phyloP scores from a whole-genome alignment of 176 grass and related monocot species.

The Rhynchospora breviuscula region DNA sequence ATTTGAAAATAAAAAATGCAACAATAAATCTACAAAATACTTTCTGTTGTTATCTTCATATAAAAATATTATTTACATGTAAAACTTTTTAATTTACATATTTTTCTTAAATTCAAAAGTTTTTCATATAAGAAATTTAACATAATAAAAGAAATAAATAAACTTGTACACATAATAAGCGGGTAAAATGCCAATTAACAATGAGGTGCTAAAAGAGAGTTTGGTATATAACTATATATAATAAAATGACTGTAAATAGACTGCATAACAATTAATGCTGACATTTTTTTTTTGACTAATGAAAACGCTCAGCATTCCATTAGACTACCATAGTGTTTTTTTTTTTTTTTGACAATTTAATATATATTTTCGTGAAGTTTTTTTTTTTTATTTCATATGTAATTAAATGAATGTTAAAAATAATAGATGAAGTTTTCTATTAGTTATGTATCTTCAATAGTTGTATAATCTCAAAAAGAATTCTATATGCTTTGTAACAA shows the following conservation, averaged over 20 bases:
- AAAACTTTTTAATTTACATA: too few species aligned
- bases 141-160: neutral
- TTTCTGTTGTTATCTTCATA: too few species aligned
- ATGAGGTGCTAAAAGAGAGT: neutral
- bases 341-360: neutral
- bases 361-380: neutral
- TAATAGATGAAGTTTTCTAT: neutral
- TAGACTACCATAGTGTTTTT: too few species aligned
- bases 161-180: neutral
- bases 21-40: too few species aligned
- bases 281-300: too few species aligned
- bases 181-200: neutral
- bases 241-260: too few species aligned
- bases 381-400: neutral
- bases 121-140: neutral
- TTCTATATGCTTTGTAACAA: neutral
- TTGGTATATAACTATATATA: neutral
- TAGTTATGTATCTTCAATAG: neutral
- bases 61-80: too few species aligned
- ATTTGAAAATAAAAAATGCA: too few species aligned
- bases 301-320: too few species aligned
- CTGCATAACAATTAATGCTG: too few species aligned
- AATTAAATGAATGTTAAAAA: neutral
- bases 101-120: neutral
- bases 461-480: too few species aligned